phyloP scores from a whole-genome alignment of 257 asterid genomes.

The Cynanchum wilfordii region DNA sequence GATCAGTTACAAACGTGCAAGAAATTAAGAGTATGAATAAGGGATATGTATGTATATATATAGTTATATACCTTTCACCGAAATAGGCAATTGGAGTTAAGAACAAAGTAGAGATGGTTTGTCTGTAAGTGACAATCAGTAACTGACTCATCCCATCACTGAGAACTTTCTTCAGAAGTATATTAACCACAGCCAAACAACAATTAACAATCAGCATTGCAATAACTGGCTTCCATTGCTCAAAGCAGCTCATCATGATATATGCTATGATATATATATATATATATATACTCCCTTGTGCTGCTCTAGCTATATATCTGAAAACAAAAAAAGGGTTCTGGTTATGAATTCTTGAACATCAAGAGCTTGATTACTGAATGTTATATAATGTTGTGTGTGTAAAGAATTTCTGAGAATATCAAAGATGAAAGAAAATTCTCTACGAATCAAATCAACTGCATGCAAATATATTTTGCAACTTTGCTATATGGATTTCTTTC shows the following conservation, averaged over 20 bases:
- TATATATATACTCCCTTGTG: neutral
- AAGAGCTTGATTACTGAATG: neutral
- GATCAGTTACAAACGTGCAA: no score
- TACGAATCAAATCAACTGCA: neutral
- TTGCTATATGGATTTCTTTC: neutral
- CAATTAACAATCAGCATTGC: slow-evolving; percentile 48
- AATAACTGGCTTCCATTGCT: slow-evolving; percentile 34
- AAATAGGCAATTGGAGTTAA: slow-evolving; percentile 55
- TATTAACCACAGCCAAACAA: slow-evolving; percentile 34
- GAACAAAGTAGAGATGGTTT: slow-evolving; percentile 33
- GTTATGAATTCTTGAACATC: slow-evolving; percentile 2
- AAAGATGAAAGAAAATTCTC: neutral
- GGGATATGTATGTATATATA: no score
- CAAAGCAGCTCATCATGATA: slow-evolving; percentile 16
- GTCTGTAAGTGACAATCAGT: slow-evolving; percentile 46
- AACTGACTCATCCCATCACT: slow-evolving; percentile 40
- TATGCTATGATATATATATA: neutral
- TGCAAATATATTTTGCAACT: neutral
- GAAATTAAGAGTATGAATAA: no score
- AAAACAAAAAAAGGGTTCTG: neutral
- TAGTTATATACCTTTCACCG: slow-evolving; percentile 44
- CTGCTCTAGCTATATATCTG: neutral
- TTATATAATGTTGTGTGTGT: slow-evolving; percentile 5
- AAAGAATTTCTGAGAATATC: neutral
- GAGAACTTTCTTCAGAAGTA: slow-evolving; percentile 47